Conservation (phyloP, 805 yeast species). For the Saccharomycopsis vini region DNA sequence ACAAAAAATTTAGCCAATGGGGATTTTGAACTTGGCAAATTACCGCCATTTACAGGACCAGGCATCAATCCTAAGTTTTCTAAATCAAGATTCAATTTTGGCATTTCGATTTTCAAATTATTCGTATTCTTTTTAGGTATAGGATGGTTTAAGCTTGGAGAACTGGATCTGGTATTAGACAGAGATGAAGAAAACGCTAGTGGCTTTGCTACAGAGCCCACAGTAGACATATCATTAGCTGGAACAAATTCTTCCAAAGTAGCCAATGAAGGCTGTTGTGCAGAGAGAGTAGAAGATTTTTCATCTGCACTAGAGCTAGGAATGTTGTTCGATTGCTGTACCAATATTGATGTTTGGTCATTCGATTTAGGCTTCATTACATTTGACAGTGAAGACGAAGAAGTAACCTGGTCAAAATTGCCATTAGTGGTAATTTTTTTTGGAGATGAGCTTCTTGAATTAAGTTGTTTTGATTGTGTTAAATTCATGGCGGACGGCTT, state of each 20-base stretch:
- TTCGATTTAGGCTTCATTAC: no score
- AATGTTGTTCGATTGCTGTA: no score
- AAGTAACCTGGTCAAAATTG: neutral
- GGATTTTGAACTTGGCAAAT: conserved; percentile 28
- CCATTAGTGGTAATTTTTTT: neutral
- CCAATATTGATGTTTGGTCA: no score
- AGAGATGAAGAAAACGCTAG: neutral
- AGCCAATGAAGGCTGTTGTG: no score
- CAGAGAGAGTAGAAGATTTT: no score
- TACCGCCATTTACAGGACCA: neutral
- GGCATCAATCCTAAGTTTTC: conserved; percentile 1
- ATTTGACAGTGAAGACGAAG: neutral
- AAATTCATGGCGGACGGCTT: conserved; percentile 2
- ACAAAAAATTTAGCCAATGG: conserved; percentile 24
- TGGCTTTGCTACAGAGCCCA: no score
- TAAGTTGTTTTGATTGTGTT: neutral
- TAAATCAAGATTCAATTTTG: conserved; percentile 19
- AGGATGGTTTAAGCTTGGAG: neutral
- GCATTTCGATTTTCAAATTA: conserved; percentile 21
- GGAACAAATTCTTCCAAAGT: conserved; percentile 2
- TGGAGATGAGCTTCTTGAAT: conserved; percentile 9
- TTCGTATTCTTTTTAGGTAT: conserved; percentile 8
- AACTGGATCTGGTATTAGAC: neutral
- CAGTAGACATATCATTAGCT: no score
- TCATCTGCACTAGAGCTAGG: no score